Evolutionary conservation across 2,329 filamentous ascomycete species (phyloP).

Genomic region (Fusarium sp.): DNA sequence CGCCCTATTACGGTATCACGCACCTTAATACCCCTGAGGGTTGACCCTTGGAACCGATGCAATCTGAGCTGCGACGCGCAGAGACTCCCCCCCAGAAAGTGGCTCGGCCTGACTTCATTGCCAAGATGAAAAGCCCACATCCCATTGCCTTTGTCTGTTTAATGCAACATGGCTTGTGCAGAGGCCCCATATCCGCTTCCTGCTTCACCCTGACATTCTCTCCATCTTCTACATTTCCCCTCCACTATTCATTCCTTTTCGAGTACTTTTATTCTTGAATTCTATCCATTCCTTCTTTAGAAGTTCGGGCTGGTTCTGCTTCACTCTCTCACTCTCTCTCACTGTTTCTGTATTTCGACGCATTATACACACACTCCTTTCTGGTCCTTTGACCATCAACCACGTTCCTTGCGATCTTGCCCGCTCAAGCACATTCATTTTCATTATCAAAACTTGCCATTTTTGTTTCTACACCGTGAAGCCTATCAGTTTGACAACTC

Average conservation of each 20-base stretch:
- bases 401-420: constrained; percentile 36
- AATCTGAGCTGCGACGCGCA: constrained; percentile 42
- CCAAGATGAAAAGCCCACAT: constrained; percentile 24
- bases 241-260: constrained; percentile 35
- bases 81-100: constrained; percentile 17
- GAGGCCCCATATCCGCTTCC: constrained; percentile 15
- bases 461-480: constrained; percentile 9
- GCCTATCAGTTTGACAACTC: background rate
- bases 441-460: constrained; percentile 5
- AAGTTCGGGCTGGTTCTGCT: constrained; percentile 39
- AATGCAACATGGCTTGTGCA: constrained; percentile 17
- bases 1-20: constrained; percentile 23
- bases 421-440: constrained; percentile 38
- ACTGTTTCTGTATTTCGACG: constrained; percentile 16
- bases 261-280: constrained; percentile 22
- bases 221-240: constrained; percentile 35
- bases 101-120: constrained; percentile 20
- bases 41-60: constrained; percentile 45
- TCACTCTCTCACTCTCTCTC: constrained; percentile 31
- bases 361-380: constrained; percentile 25
- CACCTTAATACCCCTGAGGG: constrained; percentile 32
- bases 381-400: constrained; percentile 13
- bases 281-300: constrained; percentile 29
- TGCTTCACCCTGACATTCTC: constrained; percentile 24
- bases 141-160: constrained; percentile 15